A percentile compares a stretch with the other conserved stretches of the same genome.
Conservation (phyloP, 768 basidiomycete species). For the Cyclocybe aegerita region DNA sequence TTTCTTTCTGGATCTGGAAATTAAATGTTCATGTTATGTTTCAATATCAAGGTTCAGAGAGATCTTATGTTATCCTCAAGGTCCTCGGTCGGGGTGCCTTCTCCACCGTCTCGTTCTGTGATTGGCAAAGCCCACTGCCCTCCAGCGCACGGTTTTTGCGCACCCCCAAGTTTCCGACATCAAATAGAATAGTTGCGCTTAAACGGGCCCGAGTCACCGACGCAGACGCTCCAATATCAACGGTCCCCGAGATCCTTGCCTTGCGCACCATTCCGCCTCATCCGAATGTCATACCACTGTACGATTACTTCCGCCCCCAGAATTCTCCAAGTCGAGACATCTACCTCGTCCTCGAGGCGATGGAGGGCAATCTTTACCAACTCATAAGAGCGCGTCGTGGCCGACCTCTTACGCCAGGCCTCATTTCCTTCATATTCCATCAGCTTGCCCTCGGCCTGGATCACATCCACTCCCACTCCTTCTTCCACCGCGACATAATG, state of each 20-base stretch:
- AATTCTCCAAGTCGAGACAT: constrained; percentile 66
- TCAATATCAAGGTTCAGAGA: constrained; percentile 54
- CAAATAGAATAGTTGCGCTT: no score
- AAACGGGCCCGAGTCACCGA: not conserved
- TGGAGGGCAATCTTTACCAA: constrained; percentile 98
- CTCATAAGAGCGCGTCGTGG: constrained; percentile 92
- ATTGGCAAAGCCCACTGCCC: constrained; percentile 63
- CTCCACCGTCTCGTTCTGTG: constrained; percentile 91
- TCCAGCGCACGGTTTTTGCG: constrained; percentile 1
- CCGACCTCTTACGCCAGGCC: constrained; percentile 84
- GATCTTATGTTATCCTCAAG: constrained; percentile 89
- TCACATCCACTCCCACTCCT: constrained; percentile 85
- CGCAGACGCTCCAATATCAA: not conserved
- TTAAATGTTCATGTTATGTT: no score
- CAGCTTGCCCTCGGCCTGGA: constrained; percentile 84
- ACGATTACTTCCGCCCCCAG: constrained; percentile 92
- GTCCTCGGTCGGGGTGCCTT: constrained; percentile 91
- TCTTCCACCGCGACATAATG: constrained; percentile 97
- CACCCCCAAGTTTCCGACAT: not conserved
- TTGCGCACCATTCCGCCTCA: constrained; percentile 85
- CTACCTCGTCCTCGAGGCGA: constrained; percentile 95
- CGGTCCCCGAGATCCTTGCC: constrained; percentile 6
- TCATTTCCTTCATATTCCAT: constrained; percentile 86
- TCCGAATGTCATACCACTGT: constrained; percentile 91
- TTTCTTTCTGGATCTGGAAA: no score